Evolutionary conservation across 2,329 filamentous ascomycete genomes (phyloP).

Genomic region (Scortechinia acanthostroma): DNA sequence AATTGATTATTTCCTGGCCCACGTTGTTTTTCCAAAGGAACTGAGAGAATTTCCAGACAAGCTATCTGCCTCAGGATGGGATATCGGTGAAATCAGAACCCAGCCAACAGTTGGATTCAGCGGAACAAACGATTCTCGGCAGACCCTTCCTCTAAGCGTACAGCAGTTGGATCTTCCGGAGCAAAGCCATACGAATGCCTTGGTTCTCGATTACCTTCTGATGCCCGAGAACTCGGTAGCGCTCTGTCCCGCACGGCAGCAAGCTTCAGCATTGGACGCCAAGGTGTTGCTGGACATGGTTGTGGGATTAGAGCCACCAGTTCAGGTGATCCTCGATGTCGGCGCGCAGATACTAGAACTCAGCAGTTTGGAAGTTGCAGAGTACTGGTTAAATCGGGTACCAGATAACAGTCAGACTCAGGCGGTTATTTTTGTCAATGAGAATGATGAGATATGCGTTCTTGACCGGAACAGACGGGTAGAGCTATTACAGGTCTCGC

Average conservation of each 20-base stretch:
- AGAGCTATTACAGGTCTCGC: conserved; percentile 46
- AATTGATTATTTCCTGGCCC: conserved; percentile 56
- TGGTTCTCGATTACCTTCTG: conserved; percentile 54
- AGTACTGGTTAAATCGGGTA: conserved; percentile 37
- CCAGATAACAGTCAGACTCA: conserved; percentile 14
- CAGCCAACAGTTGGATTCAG: conserved; percentile 59
- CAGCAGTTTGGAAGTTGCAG: conserved; percentile 43
- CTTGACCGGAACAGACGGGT: conserved; percentile 35
- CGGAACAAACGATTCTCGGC: conserved; percentile 58
- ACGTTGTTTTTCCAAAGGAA: conserved; percentile 52
- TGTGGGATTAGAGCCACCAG: conserved; percentile 19
- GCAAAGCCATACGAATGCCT: conserved; percentile 60
- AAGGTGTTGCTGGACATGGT: conserved; percentile 36
- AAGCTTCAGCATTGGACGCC: conserved; percentile 15
- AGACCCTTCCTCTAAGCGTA: conserved; percentile 48
- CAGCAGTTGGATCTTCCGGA: conserved; percentile 41
- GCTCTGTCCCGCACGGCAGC: conserved; percentile 10
- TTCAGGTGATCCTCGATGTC: conserved; percentile 62
- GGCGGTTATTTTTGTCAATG: conserved; percentile 49
- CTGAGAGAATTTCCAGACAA: conserved; percentile 57
- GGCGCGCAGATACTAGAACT: conserved; percentile 65
- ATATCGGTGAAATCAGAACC: conserved; percentile 38
- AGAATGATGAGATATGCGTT: conserved; percentile 43
- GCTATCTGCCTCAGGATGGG: conserved; percentile 61
- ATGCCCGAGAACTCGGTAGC: conserved; percentile 37